Evolutionary conservation across 1,139 yeast species (phyloP), one percentile per base, ranked within the genome.

Genomic region (Zygosaccharomyces pseudobailii): DNA sequence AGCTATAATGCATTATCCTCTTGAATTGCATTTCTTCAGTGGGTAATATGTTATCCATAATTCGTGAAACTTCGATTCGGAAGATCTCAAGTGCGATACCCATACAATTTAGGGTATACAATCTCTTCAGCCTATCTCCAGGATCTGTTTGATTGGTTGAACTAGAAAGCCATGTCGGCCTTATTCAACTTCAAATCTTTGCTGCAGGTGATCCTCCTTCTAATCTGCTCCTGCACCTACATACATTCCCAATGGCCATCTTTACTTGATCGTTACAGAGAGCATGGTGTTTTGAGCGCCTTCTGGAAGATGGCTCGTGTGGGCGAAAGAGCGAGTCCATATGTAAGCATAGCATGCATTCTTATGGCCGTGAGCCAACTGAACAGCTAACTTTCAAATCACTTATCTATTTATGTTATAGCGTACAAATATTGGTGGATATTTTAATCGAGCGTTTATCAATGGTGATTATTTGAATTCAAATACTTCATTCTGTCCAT

Each of bases 221-320:
- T 89, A 51, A 84, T 92, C 35, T 92, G 98, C 70, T 88, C 97
- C 0, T 84, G 95, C 56, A 87, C 97, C 3, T 92, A 92, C 63
- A 77, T 89, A 36, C 95, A 92, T 60, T 77, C 92, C 13, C 80
- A 88, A 50, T 80, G 92, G 73, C 97, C 98, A 1, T 79, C 89
- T 3, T 65, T 90, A 30, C 74, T 92, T 47, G 96, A 89, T 66
- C 79, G 84, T 54, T 84, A 87, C 60, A 58, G 53, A 43, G 55
- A 50, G 20, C 63, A 58, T 46, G 74, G 79, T 4, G 75, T 84
- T 0, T 66, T 88, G 13, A 94, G 97, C 1, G 76, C 89, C 0
- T 87, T 90, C 61, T 92, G 97, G 97, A 92, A 92, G 65, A 86
- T 85, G 63, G 96, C 98, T 17, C 75, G 98, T 62, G 79, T 92